phyloP scores from a whole-genome alignment of 129 eudicot species.

The Flaveria sonorensis region DNA sequence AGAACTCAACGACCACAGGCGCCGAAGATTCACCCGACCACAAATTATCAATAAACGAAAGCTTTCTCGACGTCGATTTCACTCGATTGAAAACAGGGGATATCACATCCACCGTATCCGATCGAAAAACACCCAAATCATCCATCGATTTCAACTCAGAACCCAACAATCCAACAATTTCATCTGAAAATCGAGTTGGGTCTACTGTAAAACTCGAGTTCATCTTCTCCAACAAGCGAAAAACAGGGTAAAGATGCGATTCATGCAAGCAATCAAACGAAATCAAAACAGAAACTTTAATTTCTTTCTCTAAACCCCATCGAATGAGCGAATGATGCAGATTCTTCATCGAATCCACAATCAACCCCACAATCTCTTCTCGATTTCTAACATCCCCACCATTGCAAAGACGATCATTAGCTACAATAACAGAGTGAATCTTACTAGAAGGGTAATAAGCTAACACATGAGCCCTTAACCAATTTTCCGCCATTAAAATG shows the following conservation, averaged over 20 bases:
- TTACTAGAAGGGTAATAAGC: slow-evolving; percentile 56
- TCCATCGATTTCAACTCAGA: slow-evolving; percentile 50
- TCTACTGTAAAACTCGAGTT: slow-evolving; percentile 60
- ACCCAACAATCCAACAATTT: slow-evolving; percentile 25
- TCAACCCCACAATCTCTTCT: slow-evolving; percentile 17
- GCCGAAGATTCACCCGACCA: slow-evolving; percentile 36
- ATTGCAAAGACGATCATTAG: slow-evolving; percentile 54
- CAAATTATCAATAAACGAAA: slow-evolving; percentile 41
- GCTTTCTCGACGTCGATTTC: slow-evolving; percentile 58
- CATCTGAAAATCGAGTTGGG: slow-evolving; percentile 38
- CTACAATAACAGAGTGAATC: slow-evolving; percentile 55
- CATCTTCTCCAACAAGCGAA: slow-evolving; percentile 46
- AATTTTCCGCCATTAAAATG: slow-evolving; percentile 66
- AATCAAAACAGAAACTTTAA: slow-evolving; percentile 65
- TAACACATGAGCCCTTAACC: slow-evolving; percentile 69
- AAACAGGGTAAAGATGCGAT: slow-evolving; percentile 44
- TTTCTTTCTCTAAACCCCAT: slow-evolving; percentile 81
- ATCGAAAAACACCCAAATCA: slow-evolving; percentile 41
- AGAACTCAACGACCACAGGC: slow-evolving; percentile 17
- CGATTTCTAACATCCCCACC: neutral
- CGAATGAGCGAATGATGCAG: slow-evolving; percentile 66
- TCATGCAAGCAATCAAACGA: slow-evolving; percentile 50
- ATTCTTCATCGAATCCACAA: slow-evolving; percentile 57
- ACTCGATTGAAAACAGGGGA: slow-evolving; percentile 21
- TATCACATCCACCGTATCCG: slow-evolving; percentile 34